Percentiles rank a stretch among this genome's conserved stretches.
phyloP scores from a whole-genome alignment of 1,284 basidiomycete species.

The Papiliotrema laurentii region DNA sequence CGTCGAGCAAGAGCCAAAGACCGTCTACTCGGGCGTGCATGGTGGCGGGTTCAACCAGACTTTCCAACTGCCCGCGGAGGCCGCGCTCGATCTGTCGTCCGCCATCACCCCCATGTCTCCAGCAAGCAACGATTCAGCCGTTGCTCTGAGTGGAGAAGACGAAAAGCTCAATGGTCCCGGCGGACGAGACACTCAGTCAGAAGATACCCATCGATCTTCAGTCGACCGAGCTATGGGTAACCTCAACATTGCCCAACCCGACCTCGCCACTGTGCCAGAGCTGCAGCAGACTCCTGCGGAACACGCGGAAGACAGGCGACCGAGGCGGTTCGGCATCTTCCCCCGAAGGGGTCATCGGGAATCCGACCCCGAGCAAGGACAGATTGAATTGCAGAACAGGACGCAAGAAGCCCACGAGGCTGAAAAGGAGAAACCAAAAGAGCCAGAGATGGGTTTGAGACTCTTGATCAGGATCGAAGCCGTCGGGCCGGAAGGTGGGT shows the following conservation, averaged over 20 bases:
- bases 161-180: conserved; percentile 6
- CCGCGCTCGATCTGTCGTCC: conserved; percentile 37
- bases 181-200: conserved; percentile 6
- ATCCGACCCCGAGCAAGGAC: conserved; percentile 33
- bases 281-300: conserved; percentile 6
- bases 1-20: conserved; percentile 43
- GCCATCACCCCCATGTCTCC: conserved; percentile 29
- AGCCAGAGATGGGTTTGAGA: conserved; percentile 63
- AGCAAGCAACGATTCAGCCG: conserved; percentile 3
- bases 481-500: conserved; percentile 63
- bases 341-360: conserved; percentile 23
- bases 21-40: conserved; percentile 67
- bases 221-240: conserved; percentile 16
- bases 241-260: conserved; percentile 16
- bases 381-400: conserved; percentile 40
- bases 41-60: conserved; percentile 73
- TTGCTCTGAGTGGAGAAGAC: conserved; percentile 4
- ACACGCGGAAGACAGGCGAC: conserved; percentile 5
- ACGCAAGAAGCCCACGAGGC: conserved; percentile 49
- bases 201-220: conserved; percentile 25
- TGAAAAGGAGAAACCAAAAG: conserved; percentile 49
- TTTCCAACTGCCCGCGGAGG: conserved; percentile 66
- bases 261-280: conserved; percentile 29
- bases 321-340: conserved; percentile 33
- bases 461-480: conserved; percentile 71